phyloP scores from a whole-genome alignment of 2,329 filamentous ascomycete genomes.

The Pseudogymnoascus sp. region DNA sequence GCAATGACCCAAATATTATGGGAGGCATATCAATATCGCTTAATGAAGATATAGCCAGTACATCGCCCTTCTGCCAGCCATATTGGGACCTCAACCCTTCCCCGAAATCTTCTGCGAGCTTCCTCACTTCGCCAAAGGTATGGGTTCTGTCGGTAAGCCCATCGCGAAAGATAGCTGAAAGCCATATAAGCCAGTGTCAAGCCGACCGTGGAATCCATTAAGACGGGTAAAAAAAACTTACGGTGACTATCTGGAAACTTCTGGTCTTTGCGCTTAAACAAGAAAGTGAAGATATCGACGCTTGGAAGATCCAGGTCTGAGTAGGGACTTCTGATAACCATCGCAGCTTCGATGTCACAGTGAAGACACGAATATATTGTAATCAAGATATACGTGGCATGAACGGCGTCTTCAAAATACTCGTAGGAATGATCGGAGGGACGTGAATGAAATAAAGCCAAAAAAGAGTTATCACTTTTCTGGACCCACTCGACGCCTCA shows the following conservation, averaged over 20 bases:
- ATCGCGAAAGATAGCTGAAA: conserved; percentile 67
- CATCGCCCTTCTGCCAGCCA: conserved; percentile 74
- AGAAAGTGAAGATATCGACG: conserved; percentile 66
- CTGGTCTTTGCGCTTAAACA: conserved; percentile 62
- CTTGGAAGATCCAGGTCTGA: conserved; percentile 60
- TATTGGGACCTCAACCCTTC: conserved; percentile 65
- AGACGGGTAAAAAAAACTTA: conserved; percentile 30
- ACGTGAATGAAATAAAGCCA: not conserved
- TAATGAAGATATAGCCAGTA: conserved; percentile 69
- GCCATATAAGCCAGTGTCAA: not conserved
- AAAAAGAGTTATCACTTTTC: not conserved
- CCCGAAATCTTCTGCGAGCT: conserved; percentile 63
- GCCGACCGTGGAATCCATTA: not conserved
- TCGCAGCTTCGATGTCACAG: not conserved
- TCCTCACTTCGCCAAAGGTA: conserved; percentile 59
- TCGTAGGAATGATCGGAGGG: not conserved
- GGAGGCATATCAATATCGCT: conserved; percentile 74
- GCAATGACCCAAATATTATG: conserved; percentile 65
- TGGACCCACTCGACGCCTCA: not conserved
- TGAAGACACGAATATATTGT: not conserved
- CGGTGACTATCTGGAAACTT: conserved; percentile 65
- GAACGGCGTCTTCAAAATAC: not conserved
- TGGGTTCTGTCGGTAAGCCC: conserved; percentile 58
- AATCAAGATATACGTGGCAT: not conserved
- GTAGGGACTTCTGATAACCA: conserved; percentile 32